Evolutionary conservation across 73 alveolate genomes (phyloP).

Genomic region (Durusdinium trenchii): DNA sequence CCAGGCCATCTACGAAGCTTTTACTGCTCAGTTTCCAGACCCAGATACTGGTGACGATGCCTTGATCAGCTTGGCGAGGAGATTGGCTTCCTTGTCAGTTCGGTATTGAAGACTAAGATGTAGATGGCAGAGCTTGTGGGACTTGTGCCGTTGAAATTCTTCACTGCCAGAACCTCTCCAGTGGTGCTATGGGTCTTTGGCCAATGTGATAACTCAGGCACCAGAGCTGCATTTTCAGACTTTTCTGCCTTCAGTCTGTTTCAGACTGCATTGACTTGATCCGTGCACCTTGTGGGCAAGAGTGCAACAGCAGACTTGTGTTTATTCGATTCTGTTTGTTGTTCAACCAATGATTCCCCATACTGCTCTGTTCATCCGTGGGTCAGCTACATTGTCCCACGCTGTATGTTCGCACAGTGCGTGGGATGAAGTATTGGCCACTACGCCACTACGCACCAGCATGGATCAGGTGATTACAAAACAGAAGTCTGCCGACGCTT

Average conservation of each 20-base stretch:
- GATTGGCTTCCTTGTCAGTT: not conserved
- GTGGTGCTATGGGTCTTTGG: constrained; percentile 79
- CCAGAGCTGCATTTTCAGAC: no score
- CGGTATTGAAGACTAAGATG: not conserved
- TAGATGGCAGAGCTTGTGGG: no score
- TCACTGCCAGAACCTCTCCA: constrained; percentile 85
- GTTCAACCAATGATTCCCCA: no score
- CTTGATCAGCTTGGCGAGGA: not conserved
- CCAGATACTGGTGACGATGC: no score
- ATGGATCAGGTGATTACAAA: constrained; percentile 74
- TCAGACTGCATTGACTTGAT: no score
- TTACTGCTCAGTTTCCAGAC: constrained; percentile 34
- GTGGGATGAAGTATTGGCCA: no score
- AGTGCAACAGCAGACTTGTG: not conserved
- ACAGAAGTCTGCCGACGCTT: constrained; percentile 90
- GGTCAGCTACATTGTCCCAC: no score
- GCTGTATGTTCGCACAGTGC: no score
- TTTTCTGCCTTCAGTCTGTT: no score
- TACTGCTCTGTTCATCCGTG: no score
- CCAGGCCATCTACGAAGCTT: constrained; percentile 55
- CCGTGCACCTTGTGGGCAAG: not conserved
- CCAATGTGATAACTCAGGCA: constrained; percentile 80
- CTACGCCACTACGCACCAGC: no score
- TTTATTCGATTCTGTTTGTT: not conserved
- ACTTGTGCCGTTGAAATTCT: no score